A percentile compares a stretch with the other conserved stretches of the same genome.
Conservation (phyloP, 768 basidiomycete species). For the Daedaleopsis nitida region DNA sequence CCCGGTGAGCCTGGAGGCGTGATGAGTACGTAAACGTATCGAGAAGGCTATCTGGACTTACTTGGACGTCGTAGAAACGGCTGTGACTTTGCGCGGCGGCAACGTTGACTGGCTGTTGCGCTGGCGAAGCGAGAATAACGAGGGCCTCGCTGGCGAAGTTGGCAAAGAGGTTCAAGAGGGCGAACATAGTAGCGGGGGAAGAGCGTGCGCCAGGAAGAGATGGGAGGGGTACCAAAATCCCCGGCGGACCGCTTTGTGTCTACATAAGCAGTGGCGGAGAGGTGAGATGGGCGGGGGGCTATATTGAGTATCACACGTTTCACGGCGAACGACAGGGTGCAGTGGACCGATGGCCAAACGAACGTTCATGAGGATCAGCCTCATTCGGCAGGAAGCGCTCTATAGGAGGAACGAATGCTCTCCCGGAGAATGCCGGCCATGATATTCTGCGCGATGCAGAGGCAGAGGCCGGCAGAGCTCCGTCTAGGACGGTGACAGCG, state of each 20-base stretch:
- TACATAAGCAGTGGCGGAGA: neutral
- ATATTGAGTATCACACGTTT: conserved; percentile 9
- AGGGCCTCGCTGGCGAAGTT: conserved; percentile 20
- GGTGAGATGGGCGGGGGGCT: neutral
- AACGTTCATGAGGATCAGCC: conserved; percentile 23
- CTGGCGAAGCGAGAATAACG: conserved; percentile 29
- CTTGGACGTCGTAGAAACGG: conserved; percentile 55
- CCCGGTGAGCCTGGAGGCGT: conserved; percentile 65
- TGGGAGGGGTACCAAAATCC: neutral
- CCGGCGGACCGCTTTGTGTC: neutral
- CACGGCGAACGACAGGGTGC: conserved; percentile 5
- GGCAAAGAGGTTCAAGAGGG: conserved; percentile 16
- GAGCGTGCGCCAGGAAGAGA: neutral
- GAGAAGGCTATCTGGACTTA: conserved; percentile 23
- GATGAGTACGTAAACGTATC: conserved; percentile 12
- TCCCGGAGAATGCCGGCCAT: neutral
- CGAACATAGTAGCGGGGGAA: conserved; percentile 10
- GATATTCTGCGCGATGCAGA: neutral
- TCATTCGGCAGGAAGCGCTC: conserved; percentile 10
- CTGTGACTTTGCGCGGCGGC: conserved; percentile 16
- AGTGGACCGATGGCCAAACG: conserved; percentile 5
- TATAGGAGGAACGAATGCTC: neutral
- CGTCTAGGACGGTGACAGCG: no score
- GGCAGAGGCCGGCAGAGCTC: no score
- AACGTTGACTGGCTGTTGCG: conserved; percentile 27